These are phyloP conservation scores for Phlebiopsis flavidoalba DNA, from an alignment of 768 basidiomycete genomes.

Conservation along the genomic window DNA sequence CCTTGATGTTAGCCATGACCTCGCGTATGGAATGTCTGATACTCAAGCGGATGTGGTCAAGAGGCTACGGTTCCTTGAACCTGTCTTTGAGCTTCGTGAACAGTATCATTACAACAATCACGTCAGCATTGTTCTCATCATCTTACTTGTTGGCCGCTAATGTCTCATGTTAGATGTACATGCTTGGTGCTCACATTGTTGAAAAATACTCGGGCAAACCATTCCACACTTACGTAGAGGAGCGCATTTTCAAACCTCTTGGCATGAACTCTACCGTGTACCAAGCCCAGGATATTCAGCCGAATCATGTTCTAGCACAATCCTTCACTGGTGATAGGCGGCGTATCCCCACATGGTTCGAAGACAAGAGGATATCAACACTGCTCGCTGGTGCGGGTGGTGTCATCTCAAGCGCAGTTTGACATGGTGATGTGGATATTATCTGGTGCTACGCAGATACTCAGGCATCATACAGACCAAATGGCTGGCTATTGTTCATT, in stretches of 20 bases:
- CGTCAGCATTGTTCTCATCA: conserved; percentile 14
- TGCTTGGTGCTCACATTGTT: conserved; percentile 29
- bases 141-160: neutral
- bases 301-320: conserved; percentile 27
- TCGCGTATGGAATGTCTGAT: conserved; percentile 25
- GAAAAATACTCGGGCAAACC: conserved; percentile 25
- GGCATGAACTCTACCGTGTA: conserved; percentile 37
- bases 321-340: conserved; percentile 28
- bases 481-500: conserved; percentile 34
- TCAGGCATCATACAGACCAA: conserved; percentile 12
- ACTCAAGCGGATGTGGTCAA: conserved; percentile 19
- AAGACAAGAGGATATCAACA: conserved; percentile 18
- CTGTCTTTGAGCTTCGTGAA: conserved; percentile 31
- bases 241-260: conserved; percentile 35
- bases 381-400: conserved; percentile 36
- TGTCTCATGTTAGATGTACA: conserved; percentile 30
- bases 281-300: conserved; percentile 25
- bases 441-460: conserved; percentile 3
- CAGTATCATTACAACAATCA: conserved; percentile 35
- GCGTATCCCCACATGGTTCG: conserved; percentile 29
- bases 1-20: conserved; percentile 27
- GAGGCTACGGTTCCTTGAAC: conserved; percentile 27
- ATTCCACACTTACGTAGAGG: conserved; percentile 34
- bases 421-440: conserved; percentile 38
- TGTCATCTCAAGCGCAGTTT: conserved; percentile 33